phyloP scores from a whole-genome alignment of 305 asterid species.

The Solanum hybrid region DNA sequence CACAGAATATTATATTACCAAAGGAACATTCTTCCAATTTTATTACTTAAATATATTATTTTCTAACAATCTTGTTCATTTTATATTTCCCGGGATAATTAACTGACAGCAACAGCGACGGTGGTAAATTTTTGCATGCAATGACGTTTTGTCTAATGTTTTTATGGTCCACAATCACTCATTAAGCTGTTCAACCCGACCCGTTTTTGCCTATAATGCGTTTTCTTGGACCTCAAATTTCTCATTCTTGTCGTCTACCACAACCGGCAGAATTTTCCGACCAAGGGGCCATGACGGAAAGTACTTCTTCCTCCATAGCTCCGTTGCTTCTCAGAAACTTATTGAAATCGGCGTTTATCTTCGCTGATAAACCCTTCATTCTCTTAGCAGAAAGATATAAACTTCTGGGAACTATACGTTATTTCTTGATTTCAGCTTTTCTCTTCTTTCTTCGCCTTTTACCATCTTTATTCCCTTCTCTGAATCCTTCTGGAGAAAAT shows the following conservation, averaged over 20 bases:
- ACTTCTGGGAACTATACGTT: conserved; percentile 32
- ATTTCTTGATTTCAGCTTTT: conserved; percentile 23
- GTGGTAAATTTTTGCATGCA: not conserved
- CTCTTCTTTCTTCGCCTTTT: conserved; percentile 50
- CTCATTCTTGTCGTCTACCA: not conserved
- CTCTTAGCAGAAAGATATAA: conserved; percentile 22
- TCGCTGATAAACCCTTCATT: conserved; percentile 39
- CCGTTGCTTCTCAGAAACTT: conserved; percentile 44
- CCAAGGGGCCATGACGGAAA: conserved; percentile 15
- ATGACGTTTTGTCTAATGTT: not conserved
- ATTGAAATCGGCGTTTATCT: conserved; percentile 28
- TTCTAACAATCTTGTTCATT: not conserved
- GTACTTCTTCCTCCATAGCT: conserved; percentile 34
- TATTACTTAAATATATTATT: not conserved
- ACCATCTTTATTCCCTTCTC: conserved; percentile 30
- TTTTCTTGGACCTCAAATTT: not conserved
- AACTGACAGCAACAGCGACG: not conserved
- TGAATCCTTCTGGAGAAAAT: conserved; percentile 15
- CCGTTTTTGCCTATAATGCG: not conserved
- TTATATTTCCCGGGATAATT: not conserved
- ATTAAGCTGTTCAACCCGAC: not conserved
- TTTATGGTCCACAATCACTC: not conserved
- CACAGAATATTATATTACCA: not conserved
- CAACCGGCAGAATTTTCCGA: not conserved
- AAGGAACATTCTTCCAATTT: not conserved